Evolutionary conservation across 805 yeast genomes (phyloP), one percentile per base, ranked within the genome.

Genomic region (Zygosaccharomyces gambellarensis): DNA sequence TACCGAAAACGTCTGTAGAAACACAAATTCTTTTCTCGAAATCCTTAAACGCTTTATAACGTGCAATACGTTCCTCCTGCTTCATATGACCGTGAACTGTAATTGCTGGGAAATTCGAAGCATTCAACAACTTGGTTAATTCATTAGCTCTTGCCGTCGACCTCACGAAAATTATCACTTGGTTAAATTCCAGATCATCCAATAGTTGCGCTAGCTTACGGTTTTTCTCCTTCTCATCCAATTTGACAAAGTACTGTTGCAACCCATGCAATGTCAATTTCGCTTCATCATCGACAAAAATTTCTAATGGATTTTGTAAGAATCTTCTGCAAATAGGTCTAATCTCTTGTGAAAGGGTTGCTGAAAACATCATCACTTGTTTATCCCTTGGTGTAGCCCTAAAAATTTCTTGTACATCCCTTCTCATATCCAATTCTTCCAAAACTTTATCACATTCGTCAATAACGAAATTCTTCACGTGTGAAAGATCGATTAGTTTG

Each of bases 351-450:
- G 96, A 83, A 62, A 92, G 79, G 49, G 99, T 92, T 58, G 99
- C 99, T 53, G 96, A 87, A 73, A 92, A 92, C 97, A 92, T 92
- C 98, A 94, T 90, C 49, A 94, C 98, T 77, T 92, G 99, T 74
- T 92, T 92, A 71, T 92, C 96, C 73, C 87, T 95, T 58, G 99
- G 99, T 46, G 99, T 92, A 53, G 87, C 87, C 72, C 97, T 85
- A 83, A 94, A 92, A 57, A 94, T 87, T 69, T 92, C 98, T 78
- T 92, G 99, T 51, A 92, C 97, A 68, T 92, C 99, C 71, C 96
- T 85, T 79, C 99, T 87, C 99, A 92, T 92, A 64, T 86, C 95
- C 64, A 84, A 65, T 48, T 82, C 76, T 76, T 94, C 98, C 71
- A 92, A 80, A 49, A 92, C 98, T 75, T 90, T 90, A 77, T 92